A percentile compares a stretch with the other conserved stretches of the same genome.
Conservation (phyloP, 1,284 basidiomycete genomes). For the Ceratobasidium sp. region DNA sequence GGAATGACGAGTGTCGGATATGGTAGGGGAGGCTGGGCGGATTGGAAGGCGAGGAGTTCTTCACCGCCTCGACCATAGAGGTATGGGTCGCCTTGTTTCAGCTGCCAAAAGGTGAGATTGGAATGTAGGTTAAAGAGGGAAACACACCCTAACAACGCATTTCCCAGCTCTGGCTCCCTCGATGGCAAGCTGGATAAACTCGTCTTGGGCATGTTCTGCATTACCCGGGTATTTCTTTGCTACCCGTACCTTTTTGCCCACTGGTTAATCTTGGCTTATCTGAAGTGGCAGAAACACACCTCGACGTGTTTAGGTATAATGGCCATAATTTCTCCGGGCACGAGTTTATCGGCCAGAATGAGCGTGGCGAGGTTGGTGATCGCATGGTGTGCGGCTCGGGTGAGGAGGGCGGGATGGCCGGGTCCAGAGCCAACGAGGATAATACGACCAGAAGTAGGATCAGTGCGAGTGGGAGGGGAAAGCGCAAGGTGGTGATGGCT, state of each 20-base stretch:
- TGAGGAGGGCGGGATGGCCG: constrained; percentile 90
- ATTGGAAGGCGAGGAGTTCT: constrained; percentile 89
- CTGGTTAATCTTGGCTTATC: neutral
- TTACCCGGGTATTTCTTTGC: constrained; percentile 98
- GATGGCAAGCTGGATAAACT: constrained; percentile 90
- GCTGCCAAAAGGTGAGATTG: constrained; percentile 53
- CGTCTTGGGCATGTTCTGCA: constrained; percentile 89
- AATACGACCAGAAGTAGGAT: constrained; percentile 65
- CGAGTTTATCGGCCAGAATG: constrained; percentile 96
- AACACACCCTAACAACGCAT: constrained; percentile 80
- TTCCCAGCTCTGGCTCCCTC: constrained; percentile 79
- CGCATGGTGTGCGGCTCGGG: constrained; percentile 80
- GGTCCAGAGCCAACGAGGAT: constrained; percentile 92
- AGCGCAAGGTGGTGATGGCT: constrained; percentile 47
- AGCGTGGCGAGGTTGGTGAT: constrained; percentile 81
- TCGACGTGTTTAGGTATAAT: constrained; percentile 78
- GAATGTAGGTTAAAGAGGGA: neutral
- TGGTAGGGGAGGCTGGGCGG: constrained; percentile 58
- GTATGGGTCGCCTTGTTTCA: constrained; percentile 97
- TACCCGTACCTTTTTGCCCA: constrained; percentile 56
- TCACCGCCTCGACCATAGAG: constrained; percentile 94
- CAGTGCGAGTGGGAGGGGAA: constrained; percentile 26
- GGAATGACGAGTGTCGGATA: constrained; percentile 85
- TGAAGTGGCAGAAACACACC: constrained; percentile 54
- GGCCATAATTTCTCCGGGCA: constrained; percentile 84